These are phyloP conservation scores for Asterophora parasitica DNA, from an alignment of 768 basidiomycete species.

Conservation along the genomic window DNA sequence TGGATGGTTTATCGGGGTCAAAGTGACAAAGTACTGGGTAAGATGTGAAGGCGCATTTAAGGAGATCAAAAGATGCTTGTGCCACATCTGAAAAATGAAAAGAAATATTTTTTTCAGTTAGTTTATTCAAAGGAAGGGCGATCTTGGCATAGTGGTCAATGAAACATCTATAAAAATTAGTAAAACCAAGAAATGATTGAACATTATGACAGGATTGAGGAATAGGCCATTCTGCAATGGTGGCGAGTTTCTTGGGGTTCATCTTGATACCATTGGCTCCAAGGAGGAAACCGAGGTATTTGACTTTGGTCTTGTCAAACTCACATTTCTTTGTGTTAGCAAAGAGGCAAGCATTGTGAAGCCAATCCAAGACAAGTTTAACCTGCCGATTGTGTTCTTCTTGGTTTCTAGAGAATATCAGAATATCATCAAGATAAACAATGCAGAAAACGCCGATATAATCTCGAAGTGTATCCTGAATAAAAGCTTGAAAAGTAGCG, in stretches of 20 bases:
- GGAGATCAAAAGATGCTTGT: constrained; percentile 24
- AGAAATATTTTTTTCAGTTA: constrained; percentile 21
- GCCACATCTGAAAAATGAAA: constrained; percentile 23
- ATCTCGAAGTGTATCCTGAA: constrained; percentile 34
- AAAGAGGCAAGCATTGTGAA: constrained; percentile 25
- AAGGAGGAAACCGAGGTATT: constrained; percentile 40
- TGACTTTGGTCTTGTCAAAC: constrained; percentile 31
- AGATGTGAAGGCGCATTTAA: neutral
- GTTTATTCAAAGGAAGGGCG: constrained; percentile 18
- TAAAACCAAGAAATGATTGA: constrained; percentile 33
- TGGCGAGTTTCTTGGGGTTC: constrained; percentile 33
- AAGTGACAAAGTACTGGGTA: neutral
- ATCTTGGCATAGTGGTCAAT: constrained; percentile 23
- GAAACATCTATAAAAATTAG: constrained; percentile 27
- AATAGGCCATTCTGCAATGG: constrained; percentile 31
- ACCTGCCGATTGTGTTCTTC: constrained; percentile 33
- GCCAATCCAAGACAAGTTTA: constrained; percentile 26
- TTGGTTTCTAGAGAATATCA: constrained; percentile 33
- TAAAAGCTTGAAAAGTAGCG: constrained; percentile 37
- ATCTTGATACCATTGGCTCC: constrained; percentile 25
- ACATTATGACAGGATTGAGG: constrained; percentile 24
- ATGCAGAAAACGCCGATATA: constrained; percentile 31
- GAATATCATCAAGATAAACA: constrained; percentile 41
- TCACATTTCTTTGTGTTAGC: constrained; percentile 36
- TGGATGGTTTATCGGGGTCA: neutral